phyloP scores from a whole-genome alignment of 352 stramenopile genomes.

The Bremia lactucae region DNA sequence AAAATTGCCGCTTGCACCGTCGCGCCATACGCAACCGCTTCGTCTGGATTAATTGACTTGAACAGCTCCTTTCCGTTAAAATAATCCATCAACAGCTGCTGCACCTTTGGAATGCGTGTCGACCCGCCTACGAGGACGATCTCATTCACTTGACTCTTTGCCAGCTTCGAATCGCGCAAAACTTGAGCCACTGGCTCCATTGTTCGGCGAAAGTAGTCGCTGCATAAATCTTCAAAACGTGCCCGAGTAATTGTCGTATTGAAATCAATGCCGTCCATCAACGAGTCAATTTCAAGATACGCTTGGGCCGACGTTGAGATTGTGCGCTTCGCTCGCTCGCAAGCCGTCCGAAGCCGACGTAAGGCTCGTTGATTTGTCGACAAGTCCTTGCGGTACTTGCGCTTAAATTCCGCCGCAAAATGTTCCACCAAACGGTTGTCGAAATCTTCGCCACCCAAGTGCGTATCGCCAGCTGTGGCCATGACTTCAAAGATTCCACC shows the following conservation, averaged over 20 bases:
- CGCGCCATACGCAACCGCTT: slow-evolving; percentile 73
- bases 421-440: slow-evolving; percentile 93
- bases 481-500: slow-evolving; percentile 97
- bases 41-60: slow-evolving; percentile 71
- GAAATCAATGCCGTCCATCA: slow-evolving; percentile 93
- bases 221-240: slow-evolving; percentile 86
- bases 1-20: slow-evolving; percentile 55
- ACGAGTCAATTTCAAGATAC: slow-evolving; percentile 90
- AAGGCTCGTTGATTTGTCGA: slow-evolving; percentile 85
- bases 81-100: slow-evolving; percentile 39
- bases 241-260: slow-evolving; percentile 88
- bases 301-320: slow-evolving; percentile 87
- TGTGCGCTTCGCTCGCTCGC: slow-evolving; percentile 94
- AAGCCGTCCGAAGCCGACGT: slow-evolving; percentile 91
- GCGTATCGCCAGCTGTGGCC: slow-evolving; percentile 91
- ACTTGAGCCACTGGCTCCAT: slow-evolving; percentile 74
- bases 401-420: slow-evolving; percentile 92
- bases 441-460: slow-evolving; percentile 92
- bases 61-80: slow-evolving; percentile 55
- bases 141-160: slow-evolving; percentile 45
- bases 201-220: slow-evolving; percentile 72
- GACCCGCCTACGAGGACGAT: slow-evolving; percentile 47
- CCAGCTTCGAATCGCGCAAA: slow-evolving; percentile 53
- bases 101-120: slow-evolving; percentile 53
- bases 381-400: slow-evolving; percentile 84